Evolutionary conservation across 495 filamentous ascomycete genomes (phyloP), one percentile per base, ranked within the genome.

Genomic region (Rhypophila decipiens): DNA sequence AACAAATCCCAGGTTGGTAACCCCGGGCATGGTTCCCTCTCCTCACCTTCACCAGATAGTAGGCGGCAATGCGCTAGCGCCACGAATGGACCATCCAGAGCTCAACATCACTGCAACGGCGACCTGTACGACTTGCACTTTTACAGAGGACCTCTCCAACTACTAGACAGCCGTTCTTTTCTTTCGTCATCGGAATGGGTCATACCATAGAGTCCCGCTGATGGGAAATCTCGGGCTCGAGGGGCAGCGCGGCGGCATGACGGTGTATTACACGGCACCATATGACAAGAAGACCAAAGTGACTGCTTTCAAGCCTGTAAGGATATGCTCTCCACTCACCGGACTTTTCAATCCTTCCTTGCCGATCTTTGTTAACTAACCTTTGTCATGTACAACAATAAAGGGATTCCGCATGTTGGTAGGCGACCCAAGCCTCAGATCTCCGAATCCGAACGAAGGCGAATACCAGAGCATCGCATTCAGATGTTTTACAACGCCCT

Each of bases 401-500:
- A n/a, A n/a, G n/a, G n/a, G 77, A 18, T 83, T 87, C 57, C 84
- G 83, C 42, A 87, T 89, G 82, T 46, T 89, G 9, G 73, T 82
- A 34, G 86, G 86, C 24, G 70, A 85, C 56, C 69, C 82, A 0
- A 64, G 52, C 46, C 59, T 54, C 11, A 52, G 64, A 24, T 47
- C 50, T 21, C 31, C 58, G 9, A 47, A 35, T 15, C 47, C 43
- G 5, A 27, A 47, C 18, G 27, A 12, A 2, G 31, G 46, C 20
- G 44, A 53, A 43, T 50, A 39, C 39, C 40, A 51, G 17, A 47
- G 43, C 34, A 47, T 55, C 23, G 43, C 47, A 20, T 55, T 51
- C 39, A 21, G 47, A 4, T 55, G 52, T 34, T 51, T 51, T 24
- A 48, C 47, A 1, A 51, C 47, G 18, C 44, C 47, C 15, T 47